phyloP scores from a whole-genome alignment of 306 rosid genomes.

The Nissolia schottii region DNA sequence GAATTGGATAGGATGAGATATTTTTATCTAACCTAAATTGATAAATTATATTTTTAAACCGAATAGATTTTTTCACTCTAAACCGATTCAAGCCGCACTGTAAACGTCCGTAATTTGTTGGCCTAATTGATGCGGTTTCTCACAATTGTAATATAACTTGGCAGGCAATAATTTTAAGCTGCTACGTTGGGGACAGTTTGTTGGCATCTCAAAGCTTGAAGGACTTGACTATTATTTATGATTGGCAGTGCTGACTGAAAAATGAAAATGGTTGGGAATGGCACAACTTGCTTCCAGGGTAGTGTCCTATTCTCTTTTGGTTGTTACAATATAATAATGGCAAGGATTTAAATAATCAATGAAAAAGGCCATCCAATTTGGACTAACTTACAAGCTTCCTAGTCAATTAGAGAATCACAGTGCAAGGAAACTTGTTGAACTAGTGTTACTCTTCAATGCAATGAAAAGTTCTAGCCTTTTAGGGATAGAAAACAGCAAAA shows the following conservation, averaged over 20 bases:
- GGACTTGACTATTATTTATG: no score
- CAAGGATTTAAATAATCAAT: neutral
- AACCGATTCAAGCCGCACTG: no score
- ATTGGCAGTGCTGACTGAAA: neutral
- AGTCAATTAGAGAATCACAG: neutral
- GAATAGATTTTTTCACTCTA: no score
- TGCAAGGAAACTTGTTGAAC: neutral
- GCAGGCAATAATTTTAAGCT: no score
- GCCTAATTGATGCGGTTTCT: no score
- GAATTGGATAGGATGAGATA: no score
- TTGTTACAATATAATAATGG: neutral
- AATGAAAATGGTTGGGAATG: neutral
- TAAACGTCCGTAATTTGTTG: no score
- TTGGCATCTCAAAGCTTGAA: no score
- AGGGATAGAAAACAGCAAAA: neutral
- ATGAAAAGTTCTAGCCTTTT: neutral
- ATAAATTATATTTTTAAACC: no score
- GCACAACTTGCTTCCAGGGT: neutral
- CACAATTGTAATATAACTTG: no score
- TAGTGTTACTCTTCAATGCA: neutral
- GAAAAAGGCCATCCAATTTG: neutral
- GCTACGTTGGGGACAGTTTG: no score
- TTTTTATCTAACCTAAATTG: no score
- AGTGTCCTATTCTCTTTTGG: neutral
- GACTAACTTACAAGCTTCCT: neutral